Conservation (phyloP, 208 protist species). For the Wallacemonas sp. region DNA sequence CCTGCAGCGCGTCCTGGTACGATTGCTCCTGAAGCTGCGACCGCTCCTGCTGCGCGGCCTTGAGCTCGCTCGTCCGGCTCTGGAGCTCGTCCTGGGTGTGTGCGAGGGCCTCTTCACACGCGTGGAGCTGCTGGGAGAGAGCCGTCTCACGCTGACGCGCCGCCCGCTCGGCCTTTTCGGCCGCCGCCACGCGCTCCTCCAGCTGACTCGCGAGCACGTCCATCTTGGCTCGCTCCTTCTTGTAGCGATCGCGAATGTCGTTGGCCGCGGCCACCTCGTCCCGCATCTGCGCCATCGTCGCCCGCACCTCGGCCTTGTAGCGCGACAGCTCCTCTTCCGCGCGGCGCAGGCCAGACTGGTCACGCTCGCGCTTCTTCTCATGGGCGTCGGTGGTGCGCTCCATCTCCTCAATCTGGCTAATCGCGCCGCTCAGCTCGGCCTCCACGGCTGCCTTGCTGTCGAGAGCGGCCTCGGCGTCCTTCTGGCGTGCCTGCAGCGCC, state of each 20-base stretch:
- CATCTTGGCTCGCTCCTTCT: conserved; percentile 64
- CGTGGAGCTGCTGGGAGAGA: conserved; percentile 26
- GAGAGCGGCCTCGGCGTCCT: conserved; percentile 20
- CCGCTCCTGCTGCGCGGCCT: conserved; percentile 31
- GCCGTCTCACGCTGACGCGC: conserved; percentile 33
- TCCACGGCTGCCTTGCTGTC: conserved; percentile 19
- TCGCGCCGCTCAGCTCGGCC: conserved; percentile 18
- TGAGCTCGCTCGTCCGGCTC: conserved; percentile 24
- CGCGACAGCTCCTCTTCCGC: conserved; percentile 25
- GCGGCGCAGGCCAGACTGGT: conserved; percentile 25
- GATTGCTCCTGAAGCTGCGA: conserved; percentile 36
- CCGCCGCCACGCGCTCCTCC: conserved; percentile 34
- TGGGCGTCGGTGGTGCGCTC: conserved; percentile 28
- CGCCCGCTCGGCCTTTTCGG: conserved; percentile 43
- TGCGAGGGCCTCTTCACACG: conserved; percentile 26
- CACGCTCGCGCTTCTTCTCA: conserved; percentile 45
- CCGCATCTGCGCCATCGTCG: conserved; percentile 29
- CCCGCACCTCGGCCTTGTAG: conserved; percentile 33
- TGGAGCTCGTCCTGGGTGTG: conserved; percentile 28
- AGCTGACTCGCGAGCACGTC: conserved; percentile 47
- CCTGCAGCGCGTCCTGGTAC: conserved; percentile 23
- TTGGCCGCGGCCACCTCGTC: conserved; percentile 38
- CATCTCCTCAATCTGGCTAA: conserved; percentile 22
- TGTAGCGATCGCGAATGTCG: conserved; percentile 51
- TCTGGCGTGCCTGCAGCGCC: conserved; percentile 19